Evolutionary conservation across 306 rosid species (phyloP).

Genomic region (Hippophae tibetana): DNA sequence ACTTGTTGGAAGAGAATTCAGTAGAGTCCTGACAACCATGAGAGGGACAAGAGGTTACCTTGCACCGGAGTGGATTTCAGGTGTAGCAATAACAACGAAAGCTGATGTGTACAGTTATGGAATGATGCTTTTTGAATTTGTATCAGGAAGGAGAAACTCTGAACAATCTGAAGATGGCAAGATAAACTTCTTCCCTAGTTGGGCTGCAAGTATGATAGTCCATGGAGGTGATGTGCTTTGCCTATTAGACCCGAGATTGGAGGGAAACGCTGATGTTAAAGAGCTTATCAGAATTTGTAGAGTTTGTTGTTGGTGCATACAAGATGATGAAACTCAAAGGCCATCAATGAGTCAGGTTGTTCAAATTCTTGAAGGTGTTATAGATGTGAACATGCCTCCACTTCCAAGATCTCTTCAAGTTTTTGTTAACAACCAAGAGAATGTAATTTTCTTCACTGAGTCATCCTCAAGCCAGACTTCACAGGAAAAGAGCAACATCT

Average conservation of each 20-base stretch:
- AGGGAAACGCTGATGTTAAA: slow-evolving; percentile 15
- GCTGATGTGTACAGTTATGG: slow-evolving; percentile 40
- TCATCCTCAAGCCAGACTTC: slow-evolving; percentile 12
- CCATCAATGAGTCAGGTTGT: slow-evolving; percentile 30
- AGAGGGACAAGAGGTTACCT: slow-evolving; percentile 46
- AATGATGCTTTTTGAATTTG: slow-evolving; percentile 30
- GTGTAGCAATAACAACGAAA: slow-evolving; percentile 32
- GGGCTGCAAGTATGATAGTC: slow-evolving; percentile 20
- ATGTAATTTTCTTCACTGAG: slow-evolving; percentile 4
- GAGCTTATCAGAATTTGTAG: slow-evolving; percentile 27
- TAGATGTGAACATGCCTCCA: slow-evolving; percentile 22
- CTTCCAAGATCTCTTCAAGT: slow-evolving; percentile 12
- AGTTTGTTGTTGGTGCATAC: slow-evolving; percentile 34
- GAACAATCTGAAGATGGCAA: slow-evolving; percentile 20
- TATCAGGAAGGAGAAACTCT: slow-evolving; percentile 35
- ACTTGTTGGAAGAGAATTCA: slow-evolving; percentile 30
- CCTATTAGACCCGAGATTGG: slow-evolving; percentile 21
- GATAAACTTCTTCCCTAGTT: slow-evolving; percentile 23
- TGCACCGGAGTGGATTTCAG: slow-evolving; percentile 45
- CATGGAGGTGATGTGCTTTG: slow-evolving; percentile 15
- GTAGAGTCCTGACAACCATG: slow-evolving; percentile 34
- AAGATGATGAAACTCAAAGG: slow-evolving; percentile 24
- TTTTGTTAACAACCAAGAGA: slow-evolving; percentile 5
- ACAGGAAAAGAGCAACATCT: neutral
- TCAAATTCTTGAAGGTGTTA: slow-evolving; percentile 23